These are phyloP conservation scores for Metrosideros polymorpha DNA, from an alignment of 441 rosid genomes.

Conservation along the genomic window DNA sequence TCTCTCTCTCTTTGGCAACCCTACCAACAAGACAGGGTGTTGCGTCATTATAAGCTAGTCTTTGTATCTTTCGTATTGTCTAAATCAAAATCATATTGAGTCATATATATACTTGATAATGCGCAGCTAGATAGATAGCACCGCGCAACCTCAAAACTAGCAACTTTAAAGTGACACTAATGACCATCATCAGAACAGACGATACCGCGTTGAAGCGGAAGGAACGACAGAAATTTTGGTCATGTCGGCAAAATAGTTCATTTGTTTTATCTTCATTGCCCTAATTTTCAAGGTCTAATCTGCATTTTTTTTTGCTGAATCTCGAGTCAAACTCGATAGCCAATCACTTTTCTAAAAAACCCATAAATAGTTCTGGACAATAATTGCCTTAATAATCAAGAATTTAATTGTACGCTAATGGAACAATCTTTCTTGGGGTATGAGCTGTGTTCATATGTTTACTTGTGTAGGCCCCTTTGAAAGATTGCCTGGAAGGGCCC, in stretches of 20 bases:
- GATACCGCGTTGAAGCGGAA: background rate
- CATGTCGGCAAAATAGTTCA: background rate
- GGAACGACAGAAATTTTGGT: background rate
- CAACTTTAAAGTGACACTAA: too few relatives aligned
- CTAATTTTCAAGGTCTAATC: background rate
- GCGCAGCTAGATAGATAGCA: background rate
- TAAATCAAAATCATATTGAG: background rate
- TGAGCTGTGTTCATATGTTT: background rate
- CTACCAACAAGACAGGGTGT: background rate
- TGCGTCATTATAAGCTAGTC: background rate
- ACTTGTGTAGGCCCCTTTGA: background rate
- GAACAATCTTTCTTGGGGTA: background rate
- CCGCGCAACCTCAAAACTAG: too few relatives aligned
- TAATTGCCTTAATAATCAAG: background rate
- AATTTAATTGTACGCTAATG: background rate
- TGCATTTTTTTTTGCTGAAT: background rate
- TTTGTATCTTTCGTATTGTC: background rate
- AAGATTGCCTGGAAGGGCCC: background rate
- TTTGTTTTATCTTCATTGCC: background rate
- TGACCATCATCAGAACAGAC: too few relatives aligned
- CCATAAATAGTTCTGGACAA: background rate
- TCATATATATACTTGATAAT: accelerated
- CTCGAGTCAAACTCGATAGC: background rate
- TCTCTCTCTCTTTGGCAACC: background rate
- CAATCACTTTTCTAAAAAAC: background rate